These are phyloP conservation scores for Cutaneotrichosporon cavernicola DNA, from an alignment of 1,284 basidiomycete genomes.

Conservation along the genomic window DNA sequence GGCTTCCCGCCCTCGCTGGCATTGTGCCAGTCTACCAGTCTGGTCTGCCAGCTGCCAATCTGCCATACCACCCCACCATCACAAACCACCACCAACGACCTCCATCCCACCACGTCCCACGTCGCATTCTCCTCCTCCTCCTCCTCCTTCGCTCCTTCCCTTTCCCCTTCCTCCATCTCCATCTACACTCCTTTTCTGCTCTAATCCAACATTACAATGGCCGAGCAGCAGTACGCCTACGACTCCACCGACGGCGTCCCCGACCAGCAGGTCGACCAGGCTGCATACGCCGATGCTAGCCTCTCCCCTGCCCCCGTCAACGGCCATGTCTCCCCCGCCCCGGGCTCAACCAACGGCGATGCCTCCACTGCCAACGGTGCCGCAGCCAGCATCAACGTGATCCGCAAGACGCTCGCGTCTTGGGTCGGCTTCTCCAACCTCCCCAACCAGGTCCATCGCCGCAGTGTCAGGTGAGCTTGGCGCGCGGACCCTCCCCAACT, in stretches of 20 bases:
- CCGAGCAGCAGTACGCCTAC: constrained; percentile 43
- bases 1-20: constrained; percentile 7
- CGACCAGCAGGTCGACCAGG: constrained; percentile 5
- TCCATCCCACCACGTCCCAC: constrained; percentile 1
- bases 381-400: constrained; percentile 20
- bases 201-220: constrained; percentile 28
- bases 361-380: constrained; percentile 17
- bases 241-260: constrained; percentile 21
- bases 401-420: constrained; percentile 51
- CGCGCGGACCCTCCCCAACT: neutral
- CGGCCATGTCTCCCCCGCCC: constrained; percentile 13
- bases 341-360: constrained; percentile 16
- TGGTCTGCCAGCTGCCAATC: too few relatives aligned
- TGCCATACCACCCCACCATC: neutral
- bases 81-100: neutral
- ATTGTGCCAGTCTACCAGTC: neutral
- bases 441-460: constrained; percentile 95
- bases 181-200: constrained; percentile 4
- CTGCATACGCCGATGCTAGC: neutral
- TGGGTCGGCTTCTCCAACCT: constrained; percentile 80
- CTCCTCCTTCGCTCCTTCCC: constrained; percentile 1
- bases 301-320: constrained; percentile 8
- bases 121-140: neutral
- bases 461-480: constrained; percentile 71
- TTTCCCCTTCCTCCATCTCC: neutral